Percentiles rank a stretch among this genome's conserved stretches.
Conservation (phyloP, 345 rosid genomes). For the Carallia pectinifolia region DNA sequence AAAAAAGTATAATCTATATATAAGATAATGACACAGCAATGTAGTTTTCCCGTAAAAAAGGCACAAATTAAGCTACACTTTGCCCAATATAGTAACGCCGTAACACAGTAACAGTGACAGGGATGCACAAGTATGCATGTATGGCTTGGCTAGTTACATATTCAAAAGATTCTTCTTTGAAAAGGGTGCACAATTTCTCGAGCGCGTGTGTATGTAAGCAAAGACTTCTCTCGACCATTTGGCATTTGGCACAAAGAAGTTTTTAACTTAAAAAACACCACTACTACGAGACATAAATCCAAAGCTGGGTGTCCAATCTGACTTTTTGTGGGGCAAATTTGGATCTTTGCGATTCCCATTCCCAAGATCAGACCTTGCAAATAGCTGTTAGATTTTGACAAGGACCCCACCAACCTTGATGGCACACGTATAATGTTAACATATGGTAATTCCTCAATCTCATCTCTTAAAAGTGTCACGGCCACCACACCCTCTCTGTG, state of each 20-base stretch:
- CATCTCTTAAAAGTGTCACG: constrained; percentile 15
- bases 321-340: constrained; percentile 32
- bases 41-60: too few relatives aligned
- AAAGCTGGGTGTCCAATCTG: constrained; percentile 2
- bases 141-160: not conserved
- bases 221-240: constrained; percentile 3
- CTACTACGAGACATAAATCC: too few relatives aligned
- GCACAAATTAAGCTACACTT: too few relatives aligned
- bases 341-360: constrained; percentile 36
- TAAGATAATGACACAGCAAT: too few relatives aligned
- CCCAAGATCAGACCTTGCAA: constrained; percentile 18
- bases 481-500: constrained; percentile 36
- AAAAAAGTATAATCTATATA: too few relatives aligned
- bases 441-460: constrained; percentile 43
- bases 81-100: not conserved
- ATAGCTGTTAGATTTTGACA: constrained; percentile 40
- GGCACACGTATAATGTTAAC: not conserved
- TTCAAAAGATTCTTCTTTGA: constrained; percentile 39
- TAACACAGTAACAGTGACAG: not conserved
- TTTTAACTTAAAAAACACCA: too few relatives aligned
- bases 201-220: constrained; percentile 14
- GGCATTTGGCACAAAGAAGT: not conserved
- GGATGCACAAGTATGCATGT: not conserved
- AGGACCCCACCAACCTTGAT: constrained; percentile 44
- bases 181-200: constrained; percentile 11